These are phyloP conservation scores for Candida endomychidarum DNA, from an alignment of 805 yeast genomes.

Conservation along the genomic window DNA sequence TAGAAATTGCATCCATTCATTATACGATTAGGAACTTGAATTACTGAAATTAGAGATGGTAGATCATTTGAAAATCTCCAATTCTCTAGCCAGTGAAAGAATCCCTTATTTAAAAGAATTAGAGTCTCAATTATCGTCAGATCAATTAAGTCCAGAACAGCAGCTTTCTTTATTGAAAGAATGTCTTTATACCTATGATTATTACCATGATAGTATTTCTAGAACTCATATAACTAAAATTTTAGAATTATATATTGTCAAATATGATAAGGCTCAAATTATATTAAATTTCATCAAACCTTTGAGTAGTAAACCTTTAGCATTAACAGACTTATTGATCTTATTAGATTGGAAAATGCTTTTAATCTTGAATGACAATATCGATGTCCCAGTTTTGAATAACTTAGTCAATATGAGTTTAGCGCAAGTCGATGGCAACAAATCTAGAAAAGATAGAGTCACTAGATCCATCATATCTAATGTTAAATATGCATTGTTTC, in stretches of 20 bases:
- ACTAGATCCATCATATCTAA: constrained; percentile 29
- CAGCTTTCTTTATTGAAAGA: neutral
- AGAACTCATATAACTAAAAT: constrained; percentile 41
- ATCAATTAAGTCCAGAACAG: constrained; percentile 1
- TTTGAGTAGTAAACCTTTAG: constrained; percentile 28
- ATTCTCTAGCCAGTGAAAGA: constrained; percentile 38
- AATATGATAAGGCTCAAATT: constrained; percentile 27
- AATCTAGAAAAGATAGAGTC: constrained; percentile 16
- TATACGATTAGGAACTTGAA: too few species aligned
- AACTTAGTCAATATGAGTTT: constrained; percentile 2
- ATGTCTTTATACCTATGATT: constrained; percentile 40
- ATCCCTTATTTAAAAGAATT: constrained; percentile 32
- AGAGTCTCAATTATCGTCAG: constrained; percentile 12
- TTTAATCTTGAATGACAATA: neutral
- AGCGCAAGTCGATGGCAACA: constrained; percentile 6
- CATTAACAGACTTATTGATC: constrained; percentile 56
- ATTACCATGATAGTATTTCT: constrained; percentile 52
- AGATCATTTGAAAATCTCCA: constrained; percentile 3
- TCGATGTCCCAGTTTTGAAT: neutral
- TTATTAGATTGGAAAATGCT: constrained; percentile 51
- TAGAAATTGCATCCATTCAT: too few species aligned
- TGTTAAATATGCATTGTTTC: constrained; percentile 21
- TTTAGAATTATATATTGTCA: constrained; percentile 23
- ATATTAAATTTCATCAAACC: constrained; percentile 40
- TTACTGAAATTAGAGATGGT: constrained; percentile 1